Evolutionary conservation across 352 stramenopile species (phyloP), one percentile per base, ranked within the genome.

Genomic region (Phytopythium cucurbitacearum): DNA sequence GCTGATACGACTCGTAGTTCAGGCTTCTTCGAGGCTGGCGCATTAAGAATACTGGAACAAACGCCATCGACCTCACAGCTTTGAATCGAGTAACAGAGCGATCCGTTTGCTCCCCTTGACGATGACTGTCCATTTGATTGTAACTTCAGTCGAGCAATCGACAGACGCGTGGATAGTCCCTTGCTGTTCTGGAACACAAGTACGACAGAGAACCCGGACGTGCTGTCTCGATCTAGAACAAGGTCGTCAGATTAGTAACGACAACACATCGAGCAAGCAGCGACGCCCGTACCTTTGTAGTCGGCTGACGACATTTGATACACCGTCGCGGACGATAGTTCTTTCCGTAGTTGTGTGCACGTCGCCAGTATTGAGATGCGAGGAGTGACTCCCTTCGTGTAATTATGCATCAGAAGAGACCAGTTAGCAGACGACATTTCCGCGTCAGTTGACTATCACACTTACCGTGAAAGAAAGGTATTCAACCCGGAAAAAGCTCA

Each of bases 391-490:
- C 73, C 77, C 81, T 92, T 48, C n/a, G 40, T 32, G 40, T 5
- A 16, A 52, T 32, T 2, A 42, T 7, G 10, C n/a, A 1, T 38
- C 5, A 53, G 33, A 21, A 38, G 43, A 38, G 43, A 48, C 12
- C 40, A 15, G 21, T 45, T 11, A 45, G 11, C n/a, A 11, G 3
- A 3, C 21, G 21, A 28, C 21, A 28, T 28, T 2, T 28, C 21
- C 21, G 21, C 21, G 21, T 28, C 21, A 28, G 21, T 28, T 28
- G 21, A 28, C 21, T 28, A 28, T 28, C 5, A 16, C 45, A 62
- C 74, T 9, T 67, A 94, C 85, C 70, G 84, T 83, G 50, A 86
- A 89, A 5, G 72, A 68, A 44, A 85, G 74, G 21, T 69, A 89
- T 34, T 91, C 76, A 7, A 62, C 62, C 6, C 83, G 83, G 54